These are phyloP conservation scores for Acanthamoeba sp. DNA, from an alignment of 208 protist species.

Conservation along the genomic window DNA sequence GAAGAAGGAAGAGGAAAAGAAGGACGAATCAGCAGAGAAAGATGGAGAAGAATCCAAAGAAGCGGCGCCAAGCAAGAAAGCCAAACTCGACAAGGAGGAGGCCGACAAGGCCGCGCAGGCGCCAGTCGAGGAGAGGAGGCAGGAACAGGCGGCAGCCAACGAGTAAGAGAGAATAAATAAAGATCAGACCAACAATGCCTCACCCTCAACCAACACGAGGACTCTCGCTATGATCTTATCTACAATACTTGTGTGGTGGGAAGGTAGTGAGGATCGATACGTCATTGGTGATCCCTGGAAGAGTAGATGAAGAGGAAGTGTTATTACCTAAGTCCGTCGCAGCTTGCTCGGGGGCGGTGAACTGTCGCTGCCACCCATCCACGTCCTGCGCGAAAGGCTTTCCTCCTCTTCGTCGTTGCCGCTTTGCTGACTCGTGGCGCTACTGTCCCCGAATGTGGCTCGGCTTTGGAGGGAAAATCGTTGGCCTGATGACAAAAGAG, in stretches of 20 bases:
- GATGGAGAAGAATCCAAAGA: not conserved
- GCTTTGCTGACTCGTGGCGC: not conserved
- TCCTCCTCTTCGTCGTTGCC: not conserved
- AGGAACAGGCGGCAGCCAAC: conserved; percentile 15
- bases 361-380: not conserved
- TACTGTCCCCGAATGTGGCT: not conserved
- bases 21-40: not conserved
- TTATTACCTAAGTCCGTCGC: not conserved
- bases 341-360: conserved; percentile 6
- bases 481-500: not conserved
- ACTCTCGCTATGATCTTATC: too few relatives aligned
- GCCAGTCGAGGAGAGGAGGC: not conserved
- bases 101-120: not conserved
- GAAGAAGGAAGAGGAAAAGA: not conserved
- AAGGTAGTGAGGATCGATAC: too few relatives aligned
- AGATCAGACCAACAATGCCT: not conserved
- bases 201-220: not conserved
- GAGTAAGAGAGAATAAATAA: not conserved
- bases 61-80: not conserved
- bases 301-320: not conserved
- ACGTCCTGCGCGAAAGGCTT: not conserved
- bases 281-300: not conserved
- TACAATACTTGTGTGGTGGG: too few relatives aligned
- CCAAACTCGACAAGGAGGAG: not conserved
- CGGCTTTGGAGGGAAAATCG: not conserved